Conservation (phyloP, 371 early-diverging fungal genomes). For the Mucor saturninus region DNA sequence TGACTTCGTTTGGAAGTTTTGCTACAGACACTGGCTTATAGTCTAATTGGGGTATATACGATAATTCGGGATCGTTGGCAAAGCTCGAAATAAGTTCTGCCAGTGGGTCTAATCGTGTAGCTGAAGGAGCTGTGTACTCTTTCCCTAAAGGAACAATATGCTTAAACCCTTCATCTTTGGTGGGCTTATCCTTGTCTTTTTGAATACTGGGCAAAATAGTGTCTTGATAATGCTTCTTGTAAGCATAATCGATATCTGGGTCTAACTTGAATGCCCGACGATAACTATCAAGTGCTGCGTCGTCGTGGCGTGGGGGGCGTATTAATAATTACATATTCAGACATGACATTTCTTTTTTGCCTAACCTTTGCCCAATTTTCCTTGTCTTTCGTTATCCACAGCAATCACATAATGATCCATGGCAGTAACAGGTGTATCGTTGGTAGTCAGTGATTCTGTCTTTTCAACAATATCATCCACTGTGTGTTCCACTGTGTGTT, state of each 20-base stretch:
- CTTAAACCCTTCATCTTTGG: constrained; percentile 20
- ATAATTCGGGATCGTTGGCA: constrained; percentile 20
- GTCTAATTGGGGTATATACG: constrained; percentile 41
- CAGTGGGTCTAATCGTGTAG: constrained; percentile 33
- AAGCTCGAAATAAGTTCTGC: constrained; percentile 36
- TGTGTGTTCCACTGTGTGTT: neutral
- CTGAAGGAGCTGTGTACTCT: constrained; percentile 41
- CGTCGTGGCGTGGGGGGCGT: neutral
- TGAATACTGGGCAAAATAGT: constrained; percentile 29
- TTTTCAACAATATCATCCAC: constrained; percentile 11
- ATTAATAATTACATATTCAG: neutral
- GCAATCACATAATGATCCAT: constrained; percentile 57
- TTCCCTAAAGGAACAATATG: constrained; percentile 47
- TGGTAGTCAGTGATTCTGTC: constrained; percentile 12
- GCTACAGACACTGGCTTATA: constrained; percentile 47
- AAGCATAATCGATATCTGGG: constrained; percentile 51
- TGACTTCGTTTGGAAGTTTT: constrained; percentile 50
- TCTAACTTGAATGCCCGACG: constrained; percentile 59
- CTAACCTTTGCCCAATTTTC: constrained; percentile 56
- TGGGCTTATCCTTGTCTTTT: constrained; percentile 8
- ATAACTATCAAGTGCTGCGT: constrained; percentile 54
- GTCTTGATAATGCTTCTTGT: constrained; percentile 44
- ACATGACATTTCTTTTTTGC: neutral
- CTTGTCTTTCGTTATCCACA: constrained; percentile 54
- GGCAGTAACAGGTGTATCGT: constrained; percentile 27